These are phyloP conservation scores for Xylariaceae sp. DNA, from an alignment of 2,329 filamentous ascomycete genomes.

Conservation along the genomic window DNA sequence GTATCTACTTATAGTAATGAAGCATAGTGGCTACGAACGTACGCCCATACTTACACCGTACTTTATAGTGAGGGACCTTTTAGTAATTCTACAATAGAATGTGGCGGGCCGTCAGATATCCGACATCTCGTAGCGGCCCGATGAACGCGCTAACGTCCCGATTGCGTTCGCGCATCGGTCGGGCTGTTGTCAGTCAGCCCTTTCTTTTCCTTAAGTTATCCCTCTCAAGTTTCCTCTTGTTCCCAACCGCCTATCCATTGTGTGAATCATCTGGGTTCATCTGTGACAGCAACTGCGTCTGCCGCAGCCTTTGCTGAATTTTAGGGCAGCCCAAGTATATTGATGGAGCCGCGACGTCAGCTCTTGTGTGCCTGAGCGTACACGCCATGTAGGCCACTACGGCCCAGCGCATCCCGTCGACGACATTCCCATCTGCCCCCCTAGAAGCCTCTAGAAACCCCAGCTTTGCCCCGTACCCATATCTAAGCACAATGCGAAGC, in stretches of 20 bases:
- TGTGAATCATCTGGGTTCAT: not conserved
- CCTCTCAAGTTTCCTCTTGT: no score
- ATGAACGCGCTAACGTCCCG: no score
- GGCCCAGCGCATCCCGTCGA: not conserved
- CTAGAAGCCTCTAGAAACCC: constrained; percentile 11
- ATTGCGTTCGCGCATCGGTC: no score
- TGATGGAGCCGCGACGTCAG: not conserved
- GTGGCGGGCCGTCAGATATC: no score
- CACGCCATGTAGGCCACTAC: not conserved
- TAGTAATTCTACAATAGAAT: no score
- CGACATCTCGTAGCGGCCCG: no score
- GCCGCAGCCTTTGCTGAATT: no score
- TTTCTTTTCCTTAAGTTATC: not conserved
- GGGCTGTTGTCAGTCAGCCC: no score
- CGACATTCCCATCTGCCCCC: not conserved
- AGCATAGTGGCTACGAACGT: no score
- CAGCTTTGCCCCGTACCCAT: constrained; percentile 3
- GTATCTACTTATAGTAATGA: no score
- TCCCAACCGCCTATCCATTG: not conserved
- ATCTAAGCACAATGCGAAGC: constrained; percentile 5
- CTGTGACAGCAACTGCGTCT: not conserved
- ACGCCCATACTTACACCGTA: no score
- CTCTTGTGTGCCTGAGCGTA: not conserved
- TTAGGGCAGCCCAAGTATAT: not conserved
- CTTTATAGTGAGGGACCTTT: no score